Base-by-base conservation (phyloP, 495 filamentous ascomycete species). In the Penicillium salamii region DNA sequence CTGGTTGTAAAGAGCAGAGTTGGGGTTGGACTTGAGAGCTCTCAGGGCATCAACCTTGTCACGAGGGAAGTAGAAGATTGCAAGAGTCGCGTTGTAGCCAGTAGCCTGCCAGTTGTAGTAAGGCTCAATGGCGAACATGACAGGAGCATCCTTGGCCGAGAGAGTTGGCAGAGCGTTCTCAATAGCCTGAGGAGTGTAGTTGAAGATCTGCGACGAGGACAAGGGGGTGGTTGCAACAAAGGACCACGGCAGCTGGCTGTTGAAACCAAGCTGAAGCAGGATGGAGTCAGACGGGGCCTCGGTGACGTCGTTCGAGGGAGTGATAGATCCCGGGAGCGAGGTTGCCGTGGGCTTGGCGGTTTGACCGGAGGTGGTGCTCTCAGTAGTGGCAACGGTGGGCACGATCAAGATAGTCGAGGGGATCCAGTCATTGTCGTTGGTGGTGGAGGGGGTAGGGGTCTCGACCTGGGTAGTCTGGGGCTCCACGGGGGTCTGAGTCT, bases 161-260 rank as follows among this genome's bases (percentile, higher is more conserved):
- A 87, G 70, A 7, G 69, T 67, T 35, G 61, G 56, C 18, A 87
- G 69, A 32, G 84, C 88, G 42, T 84, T 78, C n/a, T 78, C 72
- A 42, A 98, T 75, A 43, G 88, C 91, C 49, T 80, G 58, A 0
- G 90, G 91, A 8, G 96, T 75, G 50, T 81, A 88, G 26, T 81
- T 58, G 77, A 97, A 97, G 60, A 98, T 90, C 69, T 97, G 95
- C 19, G 82, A 82, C 8, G 88, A 85, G 18, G 90, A 86, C 52
- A 85, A 71, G 12, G 78, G 65, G 28, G 83, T 81, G 2, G 68
- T 70, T 18, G 86, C 87, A 23, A 98, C 88, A 61, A 92, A 95
- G 5, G 71, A 67, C 66, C 93, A 98, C 61, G 95, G 91, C 51
- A 95, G 79, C 4, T 77, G 72, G 57, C 83, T 83, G 20, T 80